Base-by-base conservation (phyloP, 768 basidiomycete species). In the Tulasnella sp. region DNA sequence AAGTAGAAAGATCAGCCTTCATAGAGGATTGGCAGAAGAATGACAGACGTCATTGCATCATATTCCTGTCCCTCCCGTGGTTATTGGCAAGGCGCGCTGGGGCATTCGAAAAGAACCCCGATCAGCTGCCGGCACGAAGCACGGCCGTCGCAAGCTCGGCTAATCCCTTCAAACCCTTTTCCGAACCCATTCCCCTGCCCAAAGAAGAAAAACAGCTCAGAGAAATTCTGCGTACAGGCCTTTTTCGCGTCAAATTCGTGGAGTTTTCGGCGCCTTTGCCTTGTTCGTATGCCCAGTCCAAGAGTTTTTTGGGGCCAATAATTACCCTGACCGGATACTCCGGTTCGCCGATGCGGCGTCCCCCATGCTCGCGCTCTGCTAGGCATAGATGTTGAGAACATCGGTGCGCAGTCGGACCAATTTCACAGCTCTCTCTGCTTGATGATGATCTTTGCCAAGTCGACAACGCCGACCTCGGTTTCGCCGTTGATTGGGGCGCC, bases 71-170 rank as follows among this genome's bases (percentile, higher is more conserved):
- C 16, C 51, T n/a, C 23, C 51, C 51, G 51, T 10, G 5, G 18
- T 55, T 20, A 13, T 44, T 6, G 16, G 5, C n/a, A 20, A 55
- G 51, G n/a, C 23, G 16, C 51, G 51, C n/a, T n/a, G n/a, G n/a
- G n/a, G 16, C 51, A 18, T 6, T 20, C 51, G 51, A 20, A 20
- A 55, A n/a, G 51, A 55, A 55, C 51, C 51, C 23, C 10, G 42
- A 6, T 44, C 42, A 44, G 13, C 42, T 13, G 42, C 42, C n/a
- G n/a, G n/a, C n/a, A n/a, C n/a, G n/a, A 44, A 44, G 6, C 20
- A 15, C 57, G 57, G 57, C 57, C 57, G 57, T 61, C n/a, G 57
- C 57, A 61, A 61, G 57, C 57, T 61, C 57, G 57, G 57, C 4
- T 23, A 61, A 61, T 61, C n/a, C 57, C 51, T 26, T 61, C 57